phyloP scores from a whole-genome alignment of 352 stramenopile species.

The Phytophthora pini region DNA sequence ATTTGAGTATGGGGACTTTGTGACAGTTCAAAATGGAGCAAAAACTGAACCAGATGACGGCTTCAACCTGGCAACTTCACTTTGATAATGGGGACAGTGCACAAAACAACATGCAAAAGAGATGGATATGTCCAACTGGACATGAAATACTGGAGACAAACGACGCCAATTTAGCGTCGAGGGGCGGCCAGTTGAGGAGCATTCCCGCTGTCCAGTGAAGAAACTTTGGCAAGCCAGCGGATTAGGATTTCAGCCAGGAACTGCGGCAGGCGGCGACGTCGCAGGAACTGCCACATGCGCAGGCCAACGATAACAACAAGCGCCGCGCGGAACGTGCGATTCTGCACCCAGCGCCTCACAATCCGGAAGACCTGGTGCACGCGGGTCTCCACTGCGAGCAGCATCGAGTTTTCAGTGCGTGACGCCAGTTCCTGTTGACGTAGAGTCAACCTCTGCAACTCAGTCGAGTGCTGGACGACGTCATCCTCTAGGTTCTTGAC shows the following conservation, averaged over 20 bases:
- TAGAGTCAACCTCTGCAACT: slow-evolving; percentile 53
- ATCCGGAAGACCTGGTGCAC: slow-evolving; percentile 41
- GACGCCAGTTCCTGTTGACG: slow-evolving; percentile 49
- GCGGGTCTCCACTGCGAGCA: slow-evolving; percentile 51
- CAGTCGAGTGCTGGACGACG: slow-evolving; percentile 64
- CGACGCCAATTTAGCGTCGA: slow-evolving; percentile 18
- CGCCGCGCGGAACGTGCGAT: slow-evolving; percentile 57
- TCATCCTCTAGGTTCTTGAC: slow-evolving; percentile 71
- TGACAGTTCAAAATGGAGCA: slow-evolving; percentile 14
- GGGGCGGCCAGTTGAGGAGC: background rate
- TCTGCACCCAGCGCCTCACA: slow-evolving; percentile 51
- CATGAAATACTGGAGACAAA: slow-evolving; percentile 9
- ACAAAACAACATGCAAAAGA: slow-evolving; percentile 7
- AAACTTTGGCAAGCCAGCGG: slow-evolving; percentile 60
- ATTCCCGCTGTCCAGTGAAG: slow-evolving; percentile 48
- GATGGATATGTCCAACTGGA: slow-evolving; percentile 20
- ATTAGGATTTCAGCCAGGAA: slow-evolving; percentile 69
- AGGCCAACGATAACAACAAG: slow-evolving; percentile 55
- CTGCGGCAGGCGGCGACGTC: slow-evolving; percentile 57
- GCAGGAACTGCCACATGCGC: slow-evolving; percentile 62
- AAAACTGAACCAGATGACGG: slow-evolving; percentile 14
- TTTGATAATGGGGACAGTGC: background rate
- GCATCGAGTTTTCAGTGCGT: slow-evolving; percentile 48
- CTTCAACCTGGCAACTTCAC: slow-evolving; percentile 27
- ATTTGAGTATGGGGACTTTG: slow-evolving; percentile 24